phyloP scores from a whole-genome alignment of 1,284 basidiomycete genomes.

The Thecaphora frezii region DNA sequence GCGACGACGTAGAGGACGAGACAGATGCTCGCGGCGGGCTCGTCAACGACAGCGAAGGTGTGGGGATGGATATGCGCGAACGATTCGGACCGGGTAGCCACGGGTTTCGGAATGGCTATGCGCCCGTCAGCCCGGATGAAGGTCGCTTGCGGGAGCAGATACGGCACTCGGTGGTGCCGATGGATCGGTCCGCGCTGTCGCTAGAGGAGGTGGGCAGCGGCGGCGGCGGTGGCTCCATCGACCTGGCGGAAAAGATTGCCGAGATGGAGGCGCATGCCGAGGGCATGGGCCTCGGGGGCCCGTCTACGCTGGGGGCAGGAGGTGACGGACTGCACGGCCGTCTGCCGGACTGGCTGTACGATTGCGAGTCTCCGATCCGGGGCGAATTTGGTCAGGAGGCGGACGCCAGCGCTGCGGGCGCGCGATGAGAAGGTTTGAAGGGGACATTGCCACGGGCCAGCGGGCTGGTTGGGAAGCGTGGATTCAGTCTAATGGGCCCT shows the following conservation, averaged over 20 bases:
- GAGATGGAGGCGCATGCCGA: constrained; percentile 46
- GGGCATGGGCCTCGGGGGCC: constrained; percentile 20
- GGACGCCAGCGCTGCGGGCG: too few species aligned
- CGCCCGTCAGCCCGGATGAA: constrained; percentile 28
- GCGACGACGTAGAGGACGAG: constrained; percentile 2
- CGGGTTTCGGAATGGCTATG: constrained; percentile 37
- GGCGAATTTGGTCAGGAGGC: too few species aligned
- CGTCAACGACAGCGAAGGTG: constrained; percentile 2
- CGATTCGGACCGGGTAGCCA: constrained; percentile 28
- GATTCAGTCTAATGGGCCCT: too few species aligned
- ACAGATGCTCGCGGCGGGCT: neutral
- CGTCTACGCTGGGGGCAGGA: neutral
- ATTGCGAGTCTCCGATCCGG: neutral
- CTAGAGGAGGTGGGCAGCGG: constrained; percentile 22
- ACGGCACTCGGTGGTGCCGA: constrained; percentile 22
- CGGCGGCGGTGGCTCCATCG: constrained; percentile 21
- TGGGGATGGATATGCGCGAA: constrained; percentile 34
- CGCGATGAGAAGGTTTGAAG: too few species aligned
- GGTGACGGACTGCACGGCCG: too few species aligned
- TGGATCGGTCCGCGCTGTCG: constrained; percentile 13
- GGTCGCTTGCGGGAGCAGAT: constrained; percentile 33
- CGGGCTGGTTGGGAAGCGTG: too few species aligned
- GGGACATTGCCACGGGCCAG: too few species aligned
- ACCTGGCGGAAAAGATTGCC: constrained; percentile 39
- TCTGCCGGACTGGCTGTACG: neutral